Conservation (phyloP, 2,329 filamentous ascomycete genomes). For the Trichoderma simmonsii region DNA sequence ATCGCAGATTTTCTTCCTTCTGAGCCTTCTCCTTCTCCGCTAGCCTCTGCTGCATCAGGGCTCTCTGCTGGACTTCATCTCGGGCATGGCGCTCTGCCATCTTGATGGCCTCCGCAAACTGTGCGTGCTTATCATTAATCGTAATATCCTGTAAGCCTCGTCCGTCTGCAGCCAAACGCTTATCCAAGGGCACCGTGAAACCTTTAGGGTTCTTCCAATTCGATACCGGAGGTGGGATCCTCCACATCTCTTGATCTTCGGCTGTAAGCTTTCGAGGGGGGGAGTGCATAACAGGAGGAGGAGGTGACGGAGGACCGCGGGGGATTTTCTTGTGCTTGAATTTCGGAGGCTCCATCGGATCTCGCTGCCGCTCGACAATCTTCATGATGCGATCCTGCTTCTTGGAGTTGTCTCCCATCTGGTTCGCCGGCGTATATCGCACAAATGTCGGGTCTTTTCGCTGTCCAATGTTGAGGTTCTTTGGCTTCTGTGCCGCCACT, state of each 20-base stretch:
- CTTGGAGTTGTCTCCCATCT: slow-evolving; percentile 84
- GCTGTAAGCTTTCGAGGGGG: slow-evolving; percentile 93
- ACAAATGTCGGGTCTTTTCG: slow-evolving; percentile 89
- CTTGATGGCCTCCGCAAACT: slow-evolving; percentile 90
- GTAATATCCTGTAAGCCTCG: slow-evolving; percentile 87
- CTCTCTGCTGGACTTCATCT: slow-evolving; percentile 89
- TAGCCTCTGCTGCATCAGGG: slow-evolving; percentile 91
- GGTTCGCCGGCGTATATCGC: slow-evolving; percentile 89
- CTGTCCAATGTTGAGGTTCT: slow-evolving; percentile 81
- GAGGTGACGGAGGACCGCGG: slow-evolving; percentile 84
- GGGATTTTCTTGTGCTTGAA: slow-evolving; percentile 99
- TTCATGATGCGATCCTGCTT: slow-evolving; percentile 98
- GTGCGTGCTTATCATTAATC: slow-evolving; percentile 98
- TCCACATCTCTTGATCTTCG: slow-evolving; percentile 96
- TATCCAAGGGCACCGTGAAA: slow-evolving; percentile 93
- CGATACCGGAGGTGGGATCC: slow-evolving; percentile 78
- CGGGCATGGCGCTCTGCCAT: slow-evolving; percentile 92
- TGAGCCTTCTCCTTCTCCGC: slow-evolving; percentile 94
- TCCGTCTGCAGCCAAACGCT: slow-evolving; percentile 90
- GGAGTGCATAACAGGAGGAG: slow-evolving; percentile 91
- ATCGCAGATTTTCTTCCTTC: slow-evolving; percentile 88
- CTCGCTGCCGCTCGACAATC: slow-evolving; percentile 89
- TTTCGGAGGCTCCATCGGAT: slow-evolving; percentile 95
- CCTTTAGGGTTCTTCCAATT: slow-evolving; percentile 99
- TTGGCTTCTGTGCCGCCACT: slow-evolving; percentile 89